These are phyloP conservation scores for Tetrahymena malaccensis DNA, from an alignment of 73 alveolate genomes.

Conservation along the genomic window DNA sequence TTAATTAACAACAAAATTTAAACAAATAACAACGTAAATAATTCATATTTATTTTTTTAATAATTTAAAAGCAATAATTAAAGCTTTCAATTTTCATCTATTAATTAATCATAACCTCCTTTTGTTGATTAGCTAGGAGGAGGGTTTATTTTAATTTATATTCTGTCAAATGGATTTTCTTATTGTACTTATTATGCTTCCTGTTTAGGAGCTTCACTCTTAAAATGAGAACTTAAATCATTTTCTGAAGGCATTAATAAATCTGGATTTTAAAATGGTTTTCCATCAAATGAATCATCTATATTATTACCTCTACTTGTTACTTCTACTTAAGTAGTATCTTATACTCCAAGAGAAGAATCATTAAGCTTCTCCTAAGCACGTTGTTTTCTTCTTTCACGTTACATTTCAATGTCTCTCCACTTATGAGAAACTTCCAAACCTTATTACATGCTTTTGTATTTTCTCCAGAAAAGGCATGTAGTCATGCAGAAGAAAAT, in stretches of 20 bases:
- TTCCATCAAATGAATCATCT: neutral
- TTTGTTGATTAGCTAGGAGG: neutral
- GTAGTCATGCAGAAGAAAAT: neutral
- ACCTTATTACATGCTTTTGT: neutral
- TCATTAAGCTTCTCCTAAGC: neutral
- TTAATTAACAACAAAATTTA: neutral
- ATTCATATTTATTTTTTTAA: neutral
- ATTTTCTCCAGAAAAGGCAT: neutral
- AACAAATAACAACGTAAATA: neutral
- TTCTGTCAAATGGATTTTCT: neutral
- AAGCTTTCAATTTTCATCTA: neutral
- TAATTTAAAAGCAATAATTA: neutral
- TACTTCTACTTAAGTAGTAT: neutral
- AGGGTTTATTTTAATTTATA: neutral
- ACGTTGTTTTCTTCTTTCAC: neutral
- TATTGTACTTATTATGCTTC: neutral
- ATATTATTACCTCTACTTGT: neutral
- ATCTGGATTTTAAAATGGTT: neutral
- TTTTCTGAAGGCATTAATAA: neutral
- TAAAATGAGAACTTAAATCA: neutral
- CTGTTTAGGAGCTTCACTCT: neutral
- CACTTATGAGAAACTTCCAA: neutral
- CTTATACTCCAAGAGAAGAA: neutral
- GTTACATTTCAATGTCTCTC: neutral
- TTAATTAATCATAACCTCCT: neutral